Percentiles rank a stretch among this genome's conserved stretches.
Evolutionary conservation across 768 basidiomycete genomes (phyloP).

Genomic region (Pleurotus sapidus): DNA sequence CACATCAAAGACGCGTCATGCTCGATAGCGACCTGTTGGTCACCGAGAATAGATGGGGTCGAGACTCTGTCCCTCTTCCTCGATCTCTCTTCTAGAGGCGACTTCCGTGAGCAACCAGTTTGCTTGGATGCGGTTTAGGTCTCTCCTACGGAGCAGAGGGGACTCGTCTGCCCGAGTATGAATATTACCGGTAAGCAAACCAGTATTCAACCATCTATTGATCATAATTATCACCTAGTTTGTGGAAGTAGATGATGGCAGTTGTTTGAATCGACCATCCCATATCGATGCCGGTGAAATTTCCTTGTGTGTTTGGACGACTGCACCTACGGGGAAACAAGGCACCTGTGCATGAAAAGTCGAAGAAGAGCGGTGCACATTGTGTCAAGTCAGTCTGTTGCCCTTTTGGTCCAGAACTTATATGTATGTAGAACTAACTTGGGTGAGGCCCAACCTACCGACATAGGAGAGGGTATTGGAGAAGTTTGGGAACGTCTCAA

Average conservation of each 20-base stretch:
- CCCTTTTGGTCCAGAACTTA: not conserved
- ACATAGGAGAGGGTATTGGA: not conserved
- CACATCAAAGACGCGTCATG: no score
- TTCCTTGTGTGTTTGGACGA: slow-evolving; percentile 6
- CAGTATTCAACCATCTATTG: no score
- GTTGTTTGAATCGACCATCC: not conserved
- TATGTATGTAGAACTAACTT: not conserved
- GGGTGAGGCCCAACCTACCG: not conserved
- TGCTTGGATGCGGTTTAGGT: no score
- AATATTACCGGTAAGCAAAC: no score
- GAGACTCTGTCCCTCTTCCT: no score
- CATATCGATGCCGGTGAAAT: slow-evolving; percentile 8
- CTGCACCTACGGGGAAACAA: slow-evolving; percentile 5
- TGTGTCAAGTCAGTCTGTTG: slow-evolving; percentile 17
- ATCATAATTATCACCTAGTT: no score
- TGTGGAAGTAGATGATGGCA: slow-evolving; percentile 8
- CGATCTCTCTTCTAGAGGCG: no score
- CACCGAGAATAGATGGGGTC: no score
- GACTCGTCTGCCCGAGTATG: no score
- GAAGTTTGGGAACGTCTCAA: not conserved
- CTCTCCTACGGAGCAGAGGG: no score
- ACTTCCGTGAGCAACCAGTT: no score
- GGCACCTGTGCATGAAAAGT: slow-evolving; percentile 19
- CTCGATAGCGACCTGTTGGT: no score
- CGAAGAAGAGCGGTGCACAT: slow-evolving; percentile 24